A percentile compares a stretch with the other conserved stretches of the same genome.
Conservation (phyloP, 75 land plant genomes). For the Chamaecyparis obtusa region DNA sequence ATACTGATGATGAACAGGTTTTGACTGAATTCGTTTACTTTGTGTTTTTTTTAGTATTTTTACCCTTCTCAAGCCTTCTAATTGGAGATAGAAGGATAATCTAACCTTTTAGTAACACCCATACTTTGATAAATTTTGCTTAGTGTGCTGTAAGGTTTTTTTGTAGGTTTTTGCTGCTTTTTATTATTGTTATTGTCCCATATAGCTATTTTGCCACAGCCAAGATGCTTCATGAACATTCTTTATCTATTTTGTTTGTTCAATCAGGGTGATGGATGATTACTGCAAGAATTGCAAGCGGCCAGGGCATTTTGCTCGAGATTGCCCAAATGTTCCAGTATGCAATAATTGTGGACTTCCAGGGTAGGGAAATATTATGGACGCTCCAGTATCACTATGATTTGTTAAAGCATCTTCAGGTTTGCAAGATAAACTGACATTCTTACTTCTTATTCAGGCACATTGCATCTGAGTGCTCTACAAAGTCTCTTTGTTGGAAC, state of each 20-base stretch:
- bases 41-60: no score
- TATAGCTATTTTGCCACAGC: neutral
- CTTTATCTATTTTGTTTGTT: neutral
- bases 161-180: no score
- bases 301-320: constrained; percentile 70
- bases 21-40: neutral
- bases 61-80: no score
- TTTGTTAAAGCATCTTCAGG: neutral
- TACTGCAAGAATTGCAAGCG: constrained; percentile 67
- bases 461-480: constrained; percentile 79
- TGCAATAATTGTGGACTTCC: constrained; percentile 75
- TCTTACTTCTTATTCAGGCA: constrained; percentile 45
- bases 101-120: no score
- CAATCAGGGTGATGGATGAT: constrained; percentile 19
- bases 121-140: no score
- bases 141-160: no score
- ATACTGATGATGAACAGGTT: no score
- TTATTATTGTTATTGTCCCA: neutral
- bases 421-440: neutral
- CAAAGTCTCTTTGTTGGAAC: constrained; percentile 48
- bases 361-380: constrained; percentile 33
- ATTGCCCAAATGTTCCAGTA: constrained; percentile 59
- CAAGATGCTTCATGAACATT: neutral
- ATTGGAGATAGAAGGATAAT: no score
- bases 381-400: no score